Evolutionary conservation across 2,329 filamentous ascomycete species (phyloP), one percentile per base, ranked within the genome.

Genomic region (Cladophialophora psammophila): DNA sequence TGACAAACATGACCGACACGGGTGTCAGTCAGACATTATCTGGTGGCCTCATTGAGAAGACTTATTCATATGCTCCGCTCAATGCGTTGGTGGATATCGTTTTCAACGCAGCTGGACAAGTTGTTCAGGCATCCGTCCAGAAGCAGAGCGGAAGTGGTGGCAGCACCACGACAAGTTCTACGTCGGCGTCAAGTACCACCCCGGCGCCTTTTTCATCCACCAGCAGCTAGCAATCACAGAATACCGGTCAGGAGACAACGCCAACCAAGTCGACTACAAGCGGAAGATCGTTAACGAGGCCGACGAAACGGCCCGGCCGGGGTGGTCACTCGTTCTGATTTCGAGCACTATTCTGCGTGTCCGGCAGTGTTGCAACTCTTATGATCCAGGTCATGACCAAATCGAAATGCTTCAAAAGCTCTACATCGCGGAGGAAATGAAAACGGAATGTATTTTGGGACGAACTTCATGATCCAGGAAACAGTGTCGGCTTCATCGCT

Each of bases 1-100:
- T 82, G 72, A 78, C 79, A 64, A 88, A 88, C 76, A 88, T 89
- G 86, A 88, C 86, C 5, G 78, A 80, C 66, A 82, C 82, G 56
- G 71, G 75, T 40, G 54, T 71, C 34, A 64, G 50, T 45, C 34
- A 69, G 61, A 63, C 59, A 3, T 58, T 71, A 8, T 64, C 57
- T n/a, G 64, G 61, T 45, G 71, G 71, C 12, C 65, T 71, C 31
- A 79, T 80, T 5, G 81, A 87, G 74, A 86, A 84, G 76, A 83
- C 81, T n/a, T 87, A 82, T 71, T 78, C 76, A 4, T 87, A 86
- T 69, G 76, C 79, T 26, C 78, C 84, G 35, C 76, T 87, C 40
- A 82, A 80, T 61, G 78, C 83, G 1, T 73, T 87, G 64, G 83
- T 87, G 13, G 81, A 87, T 64, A 85, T 87, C 65, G 78, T 87